A percentile compares a stretch with the other conserved stretches of the same genome.
Evolutionary conservation across 2,329 filamentous ascomycete genomes (phyloP).

Genomic region (Colletotrichum siamense): DNA sequence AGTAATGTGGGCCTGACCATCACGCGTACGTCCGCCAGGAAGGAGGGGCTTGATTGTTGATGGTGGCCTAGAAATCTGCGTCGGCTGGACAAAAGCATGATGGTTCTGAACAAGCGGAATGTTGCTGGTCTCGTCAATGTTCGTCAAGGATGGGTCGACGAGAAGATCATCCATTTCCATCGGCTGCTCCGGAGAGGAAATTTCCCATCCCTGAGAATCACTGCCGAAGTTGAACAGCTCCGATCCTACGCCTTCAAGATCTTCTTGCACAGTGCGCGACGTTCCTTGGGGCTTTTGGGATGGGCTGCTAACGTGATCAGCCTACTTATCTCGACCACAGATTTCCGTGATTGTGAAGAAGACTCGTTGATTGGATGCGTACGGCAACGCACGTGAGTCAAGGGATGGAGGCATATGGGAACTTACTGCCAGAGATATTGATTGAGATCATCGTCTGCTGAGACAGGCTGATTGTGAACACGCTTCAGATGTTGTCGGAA

Average conservation of each 20-base stretch:
- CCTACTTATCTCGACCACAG: neutral
- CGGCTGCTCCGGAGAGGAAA: conserved; percentile 4
- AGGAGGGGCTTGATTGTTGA: neutral
- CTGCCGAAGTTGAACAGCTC: neutral
- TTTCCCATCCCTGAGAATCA: neutral
- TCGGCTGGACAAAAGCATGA: neutral
- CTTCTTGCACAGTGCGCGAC: neutral
- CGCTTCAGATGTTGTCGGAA: conserved; percentile 80
- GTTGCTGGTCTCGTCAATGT: neutral
- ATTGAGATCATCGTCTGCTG: conserved; percentile 42
- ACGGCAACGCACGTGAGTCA: neutral
- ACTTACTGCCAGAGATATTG: conserved; percentile 36
- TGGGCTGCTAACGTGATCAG: neutral
- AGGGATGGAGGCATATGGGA: neutral
- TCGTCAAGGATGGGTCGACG: conserved; percentile 1
- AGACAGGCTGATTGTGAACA: conserved; percentile 59
- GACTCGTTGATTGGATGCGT: neutral
- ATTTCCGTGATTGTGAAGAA: neutral
- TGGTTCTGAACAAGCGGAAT: neutral
- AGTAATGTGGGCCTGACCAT: neutral
- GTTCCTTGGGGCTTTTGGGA: neutral
- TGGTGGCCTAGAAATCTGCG: conserved; percentile 1
- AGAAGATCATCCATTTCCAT: conserved; percentile 5
- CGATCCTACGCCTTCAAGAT: conserved; percentile 14
- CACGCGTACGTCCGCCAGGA: neutral